These are phyloP conservation scores for Taphrina betulina DNA, from an alignment of 1,139 yeast genomes.

Conservation along the genomic window DNA sequence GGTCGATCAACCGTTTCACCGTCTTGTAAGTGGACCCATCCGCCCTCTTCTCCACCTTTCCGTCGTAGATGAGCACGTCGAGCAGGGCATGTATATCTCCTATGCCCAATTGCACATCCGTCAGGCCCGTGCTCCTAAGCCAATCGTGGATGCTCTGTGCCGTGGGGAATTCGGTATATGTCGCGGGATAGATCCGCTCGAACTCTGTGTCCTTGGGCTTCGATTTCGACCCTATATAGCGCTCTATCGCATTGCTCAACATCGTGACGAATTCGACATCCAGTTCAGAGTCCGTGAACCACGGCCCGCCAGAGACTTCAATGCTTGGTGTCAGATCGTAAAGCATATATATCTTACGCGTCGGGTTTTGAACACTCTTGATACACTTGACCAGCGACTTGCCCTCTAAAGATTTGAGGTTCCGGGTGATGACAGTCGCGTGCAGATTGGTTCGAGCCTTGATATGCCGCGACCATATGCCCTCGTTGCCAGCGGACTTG, in stretches of 20 bases:
- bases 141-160: constrained; percentile 72
- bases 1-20: constrained; percentile 17
- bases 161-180: constrained; percentile 57
- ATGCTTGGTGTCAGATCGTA: constrained; percentile 89
- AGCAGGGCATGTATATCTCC: constrained; percentile 78
- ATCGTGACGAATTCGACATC: constrained; percentile 92
- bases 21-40: constrained; percentile 50
- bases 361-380: constrained; percentile 88
- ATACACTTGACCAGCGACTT: constrained; percentile 86
- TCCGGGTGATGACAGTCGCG: constrained; percentile 83
- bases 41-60: constrained; percentile 66
- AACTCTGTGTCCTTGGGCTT: constrained; percentile 32
- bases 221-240: constrained; percentile 65
- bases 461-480: constrained; percentile 89
- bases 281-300: constrained; percentile 95
- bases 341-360: constrained; percentile 92
- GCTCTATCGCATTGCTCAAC: constrained; percentile 79
- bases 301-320: constrained; percentile 98
- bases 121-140: constrained; percentile 62
- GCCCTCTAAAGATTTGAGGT: constrained; percentile 76
- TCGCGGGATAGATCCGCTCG: constrained; percentile 50
- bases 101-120: constrained; percentile 73
- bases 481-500: constrained; percentile 91
- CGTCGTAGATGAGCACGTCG: constrained; percentile 84
- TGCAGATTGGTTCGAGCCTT: constrained; percentile 89